A percentile compares a stretch with the other conserved stretches of the same genome.
Evolutionary conservation across 192 early-diverging fungal genomes (phyloP).

Genomic region (Coemansia biformis): DNA sequence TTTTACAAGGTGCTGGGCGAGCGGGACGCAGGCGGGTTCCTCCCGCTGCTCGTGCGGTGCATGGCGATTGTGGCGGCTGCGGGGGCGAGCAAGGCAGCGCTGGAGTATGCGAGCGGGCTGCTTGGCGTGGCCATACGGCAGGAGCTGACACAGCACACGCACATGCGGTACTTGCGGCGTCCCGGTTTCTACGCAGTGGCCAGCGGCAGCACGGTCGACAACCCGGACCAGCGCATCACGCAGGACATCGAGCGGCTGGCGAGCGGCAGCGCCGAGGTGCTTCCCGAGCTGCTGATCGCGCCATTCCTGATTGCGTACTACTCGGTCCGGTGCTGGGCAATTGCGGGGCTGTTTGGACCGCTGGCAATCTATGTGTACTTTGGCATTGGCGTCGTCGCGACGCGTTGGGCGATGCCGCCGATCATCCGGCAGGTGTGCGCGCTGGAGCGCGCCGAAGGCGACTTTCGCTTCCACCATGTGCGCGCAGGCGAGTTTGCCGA

Average conservation of each 20-base stretch:
- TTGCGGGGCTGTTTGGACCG: slow-evolving; percentile 64
- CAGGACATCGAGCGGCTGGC: slow-evolving; percentile 85
- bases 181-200: slow-evolving; percentile 58
- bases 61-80: slow-evolving; percentile 55
- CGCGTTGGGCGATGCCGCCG: slow-evolving; percentile 64
- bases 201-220: slow-evolving; percentile 57
- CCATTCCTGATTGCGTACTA: slow-evolving; percentile 78
- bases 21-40: slow-evolving; percentile 60
- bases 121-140: slow-evolving; percentile 60
- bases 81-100: slow-evolving; percentile 55
- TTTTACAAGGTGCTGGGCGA: slow-evolving; percentile 71
- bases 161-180: slow-evolving; percentile 57
- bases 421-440: slow-evolving; percentile 68
- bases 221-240: slow-evolving; percentile 85
- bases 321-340: slow-evolving; percentile 61
- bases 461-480: slow-evolving; percentile 72
- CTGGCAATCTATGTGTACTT: slow-evolving; percentile 70
- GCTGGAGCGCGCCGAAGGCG: slow-evolving; percentile 76
- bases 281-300: slow-evolving; percentile 61
- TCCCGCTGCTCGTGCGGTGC: slow-evolving; percentile 51
- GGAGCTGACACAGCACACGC: slow-evolving; percentile 59
- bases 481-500: slow-evolving; percentile 70
- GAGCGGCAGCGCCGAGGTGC: slow-evolving; percentile 39
- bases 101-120: slow-evolving; percentile 58
- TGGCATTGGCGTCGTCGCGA: slow-evolving; percentile 55